phyloP scores from a whole-genome alignment of 169 alveolate genomes.

The Besnoitia besnoiti region DNA sequence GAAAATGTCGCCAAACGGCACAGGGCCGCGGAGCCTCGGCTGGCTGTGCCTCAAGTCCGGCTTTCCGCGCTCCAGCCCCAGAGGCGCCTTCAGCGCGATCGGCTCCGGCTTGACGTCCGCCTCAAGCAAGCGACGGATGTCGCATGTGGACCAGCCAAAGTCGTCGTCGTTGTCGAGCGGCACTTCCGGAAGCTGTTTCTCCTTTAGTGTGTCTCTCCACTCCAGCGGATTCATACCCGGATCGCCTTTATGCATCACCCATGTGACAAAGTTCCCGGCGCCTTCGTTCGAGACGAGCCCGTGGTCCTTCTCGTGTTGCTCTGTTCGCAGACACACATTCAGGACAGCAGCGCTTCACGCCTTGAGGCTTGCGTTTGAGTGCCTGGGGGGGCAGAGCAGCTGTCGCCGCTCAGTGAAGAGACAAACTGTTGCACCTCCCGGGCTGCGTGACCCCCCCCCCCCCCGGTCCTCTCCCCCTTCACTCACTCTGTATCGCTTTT shows the following conservation, averaged over 20 bases:
- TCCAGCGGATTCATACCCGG: not conserved
- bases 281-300: too few relatives aligned
- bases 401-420: not conserved
- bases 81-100: not conserved
- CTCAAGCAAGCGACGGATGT: not conserved
- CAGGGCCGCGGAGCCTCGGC: not conserved
- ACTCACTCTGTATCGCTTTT: not conserved
- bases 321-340: too few relatives aligned
- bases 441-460: not conserved
- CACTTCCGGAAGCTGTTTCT: not conserved
- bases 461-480: not conserved
- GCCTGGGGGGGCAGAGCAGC: too few relatives aligned
- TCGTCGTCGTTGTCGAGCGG: not conserved
- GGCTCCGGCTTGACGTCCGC: not conserved
- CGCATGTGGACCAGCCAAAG: not conserved
- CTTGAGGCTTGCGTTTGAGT: too few relatives aligned
- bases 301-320: too few relatives aligned
- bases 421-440: not conserved
- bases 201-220: not conserved
- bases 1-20: not conserved
- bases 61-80: not conserved
- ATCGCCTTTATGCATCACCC: not conserved
- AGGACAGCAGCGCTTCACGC: too few relatives aligned
- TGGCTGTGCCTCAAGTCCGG: not conserved
- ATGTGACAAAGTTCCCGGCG: not conserved